A percentile compares a stretch with the other conserved stretches of the same genome.
Conservation (phyloP, 495 filamentous ascomycete genomes). For the Niebla homalea region DNA sequence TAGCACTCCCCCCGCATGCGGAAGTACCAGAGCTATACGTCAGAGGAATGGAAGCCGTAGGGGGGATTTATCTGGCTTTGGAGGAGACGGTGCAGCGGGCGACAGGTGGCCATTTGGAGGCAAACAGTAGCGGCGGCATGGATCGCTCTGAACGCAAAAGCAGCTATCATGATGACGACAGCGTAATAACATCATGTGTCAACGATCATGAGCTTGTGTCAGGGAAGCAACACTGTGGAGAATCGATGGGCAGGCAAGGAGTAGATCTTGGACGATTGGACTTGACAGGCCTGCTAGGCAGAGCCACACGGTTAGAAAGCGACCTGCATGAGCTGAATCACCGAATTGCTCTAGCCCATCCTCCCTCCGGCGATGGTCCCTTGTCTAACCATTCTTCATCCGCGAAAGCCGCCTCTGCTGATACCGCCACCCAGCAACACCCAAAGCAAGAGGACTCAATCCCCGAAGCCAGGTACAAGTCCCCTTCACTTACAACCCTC, state of each 20-base stretch:
- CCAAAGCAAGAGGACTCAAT: neutral
- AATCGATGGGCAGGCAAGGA: neutral
- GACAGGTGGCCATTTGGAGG: conserved; percentile 6
- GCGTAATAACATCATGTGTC: conserved; percentile 10
- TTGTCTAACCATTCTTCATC: too few relatives aligned
- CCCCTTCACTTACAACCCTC: conserved; percentile 13
- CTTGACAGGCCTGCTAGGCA: too few relatives aligned
- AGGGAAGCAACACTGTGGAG: conserved; percentile 13
- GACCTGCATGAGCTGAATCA: too few relatives aligned
- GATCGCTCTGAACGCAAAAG: neutral
- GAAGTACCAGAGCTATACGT: conserved; percentile 24
- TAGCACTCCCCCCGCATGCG: conserved; percentile 30
- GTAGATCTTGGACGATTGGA: too few relatives aligned
- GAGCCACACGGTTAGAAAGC: too few relatives aligned
- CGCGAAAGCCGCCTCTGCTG: neutral
- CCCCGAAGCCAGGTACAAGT: neutral
- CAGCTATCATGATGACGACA: conserved; percentile 3
- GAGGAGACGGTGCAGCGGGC: conserved; percentile 16
- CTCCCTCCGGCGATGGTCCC: too few relatives aligned
- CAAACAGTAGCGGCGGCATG: neutral
- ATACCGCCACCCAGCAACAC: conserved; percentile 4
- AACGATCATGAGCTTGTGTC: neutral
- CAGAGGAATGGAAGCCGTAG: conserved; percentile 29
- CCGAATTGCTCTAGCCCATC: too few relatives aligned
- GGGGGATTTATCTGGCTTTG: conserved; percentile 32